Evolutionary conservation across 106 monocot species (phyloP).

Genomic region (Dendrobium nobile): DNA sequence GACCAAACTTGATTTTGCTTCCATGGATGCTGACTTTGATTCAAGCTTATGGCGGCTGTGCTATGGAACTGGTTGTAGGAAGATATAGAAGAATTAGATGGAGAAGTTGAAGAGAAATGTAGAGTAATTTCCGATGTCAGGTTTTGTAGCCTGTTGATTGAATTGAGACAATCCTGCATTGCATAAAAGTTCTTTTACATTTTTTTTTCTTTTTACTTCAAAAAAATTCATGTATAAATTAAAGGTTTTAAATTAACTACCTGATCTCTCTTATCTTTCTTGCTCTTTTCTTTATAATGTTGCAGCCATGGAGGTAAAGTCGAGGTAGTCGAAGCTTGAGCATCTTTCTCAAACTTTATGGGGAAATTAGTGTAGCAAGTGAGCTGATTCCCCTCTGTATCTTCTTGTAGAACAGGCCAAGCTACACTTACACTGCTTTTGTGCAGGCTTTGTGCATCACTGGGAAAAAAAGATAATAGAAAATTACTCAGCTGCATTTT

Average conservation of each 20-base stretch:
- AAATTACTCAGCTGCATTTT: background rate
- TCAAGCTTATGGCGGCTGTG: background rate
- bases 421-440: slow-evolving; percentile 29
- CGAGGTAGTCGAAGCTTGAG: slow-evolving; percentile 15
- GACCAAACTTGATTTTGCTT: slow-evolving; percentile 8
- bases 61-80: slow-evolving; percentile 13
- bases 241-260: slow-evolving; percentile 11
- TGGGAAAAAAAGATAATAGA: slow-evolving; percentile 7
- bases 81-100: slow-evolving; percentile 29
- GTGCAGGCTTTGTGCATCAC: slow-evolving; percentile 17
- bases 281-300: slow-evolving; percentile 40
- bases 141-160: slow-evolving; percentile 5
- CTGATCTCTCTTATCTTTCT: slow-evolving; percentile 18
- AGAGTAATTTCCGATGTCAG: slow-evolving; percentile 25
- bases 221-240: background rate
- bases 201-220: background rate
- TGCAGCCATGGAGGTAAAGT: slow-evolving; percentile 69
- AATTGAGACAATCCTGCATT: background rate
- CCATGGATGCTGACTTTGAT: background rate
- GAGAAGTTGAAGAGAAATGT: slow-evolving; percentile 24
- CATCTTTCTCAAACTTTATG: slow-evolving; percentile 22
- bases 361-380: slow-evolving; percentile 24
- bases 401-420: slow-evolving; percentile 17
- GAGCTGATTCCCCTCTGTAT: slow-evolving; percentile 17
- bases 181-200: background rate